phyloP scores from a whole-genome alignment of 345 rosid species.

The Salix dunnii region DNA sequence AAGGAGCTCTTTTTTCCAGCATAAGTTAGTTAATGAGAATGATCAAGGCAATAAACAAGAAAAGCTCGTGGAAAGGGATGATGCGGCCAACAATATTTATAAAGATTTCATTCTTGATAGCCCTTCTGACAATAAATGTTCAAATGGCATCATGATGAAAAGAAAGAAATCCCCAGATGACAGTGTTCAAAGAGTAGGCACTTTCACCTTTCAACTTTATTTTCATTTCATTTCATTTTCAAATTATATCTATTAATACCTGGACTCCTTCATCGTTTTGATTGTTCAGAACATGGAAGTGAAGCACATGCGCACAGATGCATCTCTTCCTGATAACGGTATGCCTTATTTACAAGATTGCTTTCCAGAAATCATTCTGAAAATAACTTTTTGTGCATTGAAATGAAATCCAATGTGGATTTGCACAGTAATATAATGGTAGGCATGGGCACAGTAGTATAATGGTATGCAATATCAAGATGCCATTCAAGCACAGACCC shows the following conservation, averaged over 20 bases:
- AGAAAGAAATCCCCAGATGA: slow-evolving; percentile 50
- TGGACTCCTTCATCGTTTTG: slow-evolving; percentile 14
- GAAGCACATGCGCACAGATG: slow-evolving; percentile 42
- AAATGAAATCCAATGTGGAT: neutral
- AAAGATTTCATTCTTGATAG: slow-evolving; percentile 24
- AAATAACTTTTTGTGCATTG: no score
- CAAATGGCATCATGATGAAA: slow-evolving; percentile 37
- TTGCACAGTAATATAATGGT: neutral
- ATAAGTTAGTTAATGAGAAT: slow-evolving; percentile 8
- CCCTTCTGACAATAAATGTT: slow-evolving; percentile 16
- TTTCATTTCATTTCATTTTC: neutral
- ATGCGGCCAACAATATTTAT: neutral
- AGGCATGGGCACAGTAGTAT: no score
- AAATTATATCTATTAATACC: neutral
- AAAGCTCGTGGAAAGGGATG: neutral
- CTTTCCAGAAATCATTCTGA: no score
- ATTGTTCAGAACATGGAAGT: slow-evolving; percentile 36
- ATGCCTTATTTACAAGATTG: slow-evolving; percentile 4
- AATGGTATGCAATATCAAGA: no score
- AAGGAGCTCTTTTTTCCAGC: slow-evolving; percentile 25
- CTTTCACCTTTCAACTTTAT: neutral
- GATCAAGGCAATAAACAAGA: slow-evolving; percentile 1
- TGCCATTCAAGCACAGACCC: no score
- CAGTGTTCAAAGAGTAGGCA: slow-evolving; percentile 42
- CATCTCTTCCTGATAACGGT: slow-evolving; percentile 39